phyloP scores from a whole-genome alignment of 352 stramenopile genomes.

The Phytopythium montanum region DNA sequence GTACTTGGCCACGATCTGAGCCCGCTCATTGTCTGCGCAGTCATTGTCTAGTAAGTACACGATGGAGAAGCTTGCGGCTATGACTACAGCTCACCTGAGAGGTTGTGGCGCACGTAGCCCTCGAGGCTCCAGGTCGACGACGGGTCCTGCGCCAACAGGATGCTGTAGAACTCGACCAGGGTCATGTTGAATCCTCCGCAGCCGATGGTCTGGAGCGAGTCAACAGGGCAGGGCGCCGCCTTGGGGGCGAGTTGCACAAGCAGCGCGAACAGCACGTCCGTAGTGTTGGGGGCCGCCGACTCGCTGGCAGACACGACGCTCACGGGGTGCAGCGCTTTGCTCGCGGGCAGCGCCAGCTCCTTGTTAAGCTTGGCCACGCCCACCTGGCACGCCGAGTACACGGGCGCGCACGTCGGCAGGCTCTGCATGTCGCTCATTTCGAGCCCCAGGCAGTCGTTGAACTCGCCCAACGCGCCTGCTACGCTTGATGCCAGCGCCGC shows the following conservation, averaged over 20 bases:
- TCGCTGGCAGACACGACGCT: conserved; percentile 66
- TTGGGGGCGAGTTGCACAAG: conserved; percentile 57
- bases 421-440: conserved; percentile 36
- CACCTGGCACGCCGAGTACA: conserved; percentile 43
- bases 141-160: conserved; percentile 42
- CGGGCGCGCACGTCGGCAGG: conserved; percentile 24
- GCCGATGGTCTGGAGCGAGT: conserved; percentile 7
- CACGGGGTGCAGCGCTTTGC: conserved; percentile 35
- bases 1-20: conserved; percentile 55
- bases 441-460: conserved; percentile 56
- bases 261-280: conserved; percentile 45
- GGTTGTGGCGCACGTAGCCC: conserved; percentile 49
- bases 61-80: neutral
- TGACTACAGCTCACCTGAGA: conserved; percentile 28
- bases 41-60: neutral
- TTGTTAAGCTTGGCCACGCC: conserved; percentile 52
- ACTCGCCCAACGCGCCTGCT: conserved; percentile 15
- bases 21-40: conserved; percentile 38
- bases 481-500: conserved; percentile 4
- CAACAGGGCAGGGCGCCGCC: conserved; percentile 39
- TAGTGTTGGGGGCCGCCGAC: conserved; percentile 28
- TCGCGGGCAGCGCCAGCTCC: conserved; percentile 24
- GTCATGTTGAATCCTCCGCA: conserved; percentile 60
- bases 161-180: conserved; percentile 60
- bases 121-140: conserved; percentile 35